A percentile compares a stretch with the other conserved stretches of the same genome.
These are phyloP conservation scores for Aspergillus fumigatiaffinis DNA, from an alignment of 2,329 filamentous ascomycete species.

Conservation along the genomic window DNA sequence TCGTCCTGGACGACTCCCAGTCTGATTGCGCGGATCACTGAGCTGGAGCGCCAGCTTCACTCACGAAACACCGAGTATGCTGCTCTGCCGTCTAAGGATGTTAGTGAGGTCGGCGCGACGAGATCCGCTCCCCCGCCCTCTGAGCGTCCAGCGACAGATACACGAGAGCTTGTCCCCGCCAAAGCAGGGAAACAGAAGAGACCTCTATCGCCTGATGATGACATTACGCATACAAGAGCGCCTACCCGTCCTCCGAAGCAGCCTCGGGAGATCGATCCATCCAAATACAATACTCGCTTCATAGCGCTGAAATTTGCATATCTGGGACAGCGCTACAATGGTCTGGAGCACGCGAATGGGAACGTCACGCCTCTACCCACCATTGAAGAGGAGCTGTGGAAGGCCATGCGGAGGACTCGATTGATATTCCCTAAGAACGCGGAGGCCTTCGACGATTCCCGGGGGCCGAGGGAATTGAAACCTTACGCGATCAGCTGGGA, in stretches of 20 bases:
- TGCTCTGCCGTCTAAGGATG: constrained; percentile 6
- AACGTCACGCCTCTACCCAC: constrained; percentile 68
- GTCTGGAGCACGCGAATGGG: constrained; percentile 79
- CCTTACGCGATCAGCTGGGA: constrained; percentile 65
- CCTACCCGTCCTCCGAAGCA: constrained; percentile 38
- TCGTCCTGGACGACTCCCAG: constrained; percentile 64
- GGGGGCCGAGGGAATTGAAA: constrained; percentile 38
- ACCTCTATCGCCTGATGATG: constrained; percentile 16
- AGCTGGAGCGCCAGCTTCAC: constrained; percentile 64
- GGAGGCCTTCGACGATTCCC: constrained; percentile 36
- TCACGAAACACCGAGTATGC: constrained; percentile 41
- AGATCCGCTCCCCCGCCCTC: background rate
- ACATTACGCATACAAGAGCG: constrained; percentile 21
- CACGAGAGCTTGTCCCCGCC: background rate
- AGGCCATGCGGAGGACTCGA: constrained; percentile 75
- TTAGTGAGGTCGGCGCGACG: constrained; percentile 1
- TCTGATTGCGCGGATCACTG: constrained; percentile 63
- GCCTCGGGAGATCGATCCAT: constrained; percentile 64
- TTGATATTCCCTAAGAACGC: constrained; percentile 69
- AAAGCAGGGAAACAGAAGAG: constrained; percentile 14
- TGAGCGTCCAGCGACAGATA: background rate
- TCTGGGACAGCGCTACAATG: constrained; percentile 84
- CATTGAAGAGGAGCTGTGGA: constrained; percentile 92
- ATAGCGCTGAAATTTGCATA: constrained; percentile 95
- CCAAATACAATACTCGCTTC: constrained; percentile 74